Conservation (phyloP, 2,329 filamentous ascomycete genomes). For the Lachnellula subtilissima region DNA sequence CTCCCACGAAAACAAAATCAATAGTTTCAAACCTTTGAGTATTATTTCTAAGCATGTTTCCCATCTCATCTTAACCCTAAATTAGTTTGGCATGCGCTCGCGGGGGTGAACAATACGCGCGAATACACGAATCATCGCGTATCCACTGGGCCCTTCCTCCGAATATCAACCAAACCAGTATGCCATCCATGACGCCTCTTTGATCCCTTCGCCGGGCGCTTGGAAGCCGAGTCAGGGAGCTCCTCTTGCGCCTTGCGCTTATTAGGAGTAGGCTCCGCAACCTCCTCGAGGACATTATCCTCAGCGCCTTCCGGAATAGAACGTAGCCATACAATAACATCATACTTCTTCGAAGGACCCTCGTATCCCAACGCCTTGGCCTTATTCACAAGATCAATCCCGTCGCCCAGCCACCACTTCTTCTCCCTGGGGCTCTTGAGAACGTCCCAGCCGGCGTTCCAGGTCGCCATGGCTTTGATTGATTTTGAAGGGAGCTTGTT, state of each 20-base stretch:
- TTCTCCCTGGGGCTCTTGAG: constrained; percentile 16
- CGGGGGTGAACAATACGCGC: too few species aligned
- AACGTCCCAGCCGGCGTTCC: constrained; percentile 15
- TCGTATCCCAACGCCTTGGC: constrained; percentile 16
- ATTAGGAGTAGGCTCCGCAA: constrained; percentile 12
- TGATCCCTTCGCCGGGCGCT: constrained; percentile 12
- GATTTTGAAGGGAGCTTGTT: constrained; percentile 12
- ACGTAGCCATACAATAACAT: constrained; percentile 13
- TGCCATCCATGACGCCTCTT: constrained; percentile 4
- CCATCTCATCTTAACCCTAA: too few species aligned
- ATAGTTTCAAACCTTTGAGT: too few species aligned
- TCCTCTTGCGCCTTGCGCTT: constrained; percentile 3
- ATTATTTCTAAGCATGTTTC: too few species aligned
- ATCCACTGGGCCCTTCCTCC: too few species aligned
- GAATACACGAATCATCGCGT: too few species aligned
- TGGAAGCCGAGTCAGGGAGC: constrained; percentile 1
- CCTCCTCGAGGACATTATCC: constrained; percentile 2
- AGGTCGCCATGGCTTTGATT: constrained; percentile 3
- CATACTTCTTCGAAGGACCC: constrained; percentile 12
- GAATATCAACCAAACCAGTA: not conserved
- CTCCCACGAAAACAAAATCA: too few species aligned
- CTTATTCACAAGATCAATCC: constrained; percentile 16
- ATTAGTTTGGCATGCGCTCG: too few species aligned
- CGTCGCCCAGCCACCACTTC: constrained; percentile 17
- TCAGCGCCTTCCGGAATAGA: constrained; percentile 8